Evolutionary conservation across 331 rosid species (phyloP), one percentile per base, ranked within the genome.

Genomic region (Acacia concinna): DNA sequence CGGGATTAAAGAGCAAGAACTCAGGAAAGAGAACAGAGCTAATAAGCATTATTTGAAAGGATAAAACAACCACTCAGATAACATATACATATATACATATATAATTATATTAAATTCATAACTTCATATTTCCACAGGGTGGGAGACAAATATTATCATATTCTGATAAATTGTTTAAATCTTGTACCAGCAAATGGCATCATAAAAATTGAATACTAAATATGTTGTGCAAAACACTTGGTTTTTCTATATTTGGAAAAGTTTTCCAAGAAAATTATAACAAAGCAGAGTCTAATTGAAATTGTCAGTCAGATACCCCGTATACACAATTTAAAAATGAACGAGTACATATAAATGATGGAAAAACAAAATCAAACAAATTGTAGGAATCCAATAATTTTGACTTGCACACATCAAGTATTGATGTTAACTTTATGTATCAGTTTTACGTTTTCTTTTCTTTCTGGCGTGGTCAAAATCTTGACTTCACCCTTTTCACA

Each of bases 1-100:
- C 78, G 52, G 30, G 78, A 59, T 54, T 74, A 62, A 11, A 86
- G 66, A 44, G 75, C 44, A 72, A 49, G 12, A 32, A 81, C 72
- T 17, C 49, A 30, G 21, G 32, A 27, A 59, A 52, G 54, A 18
- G 32, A 43, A 43, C 68, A 79, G 65, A 71, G 56, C 67, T 75
- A 71, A 35, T 70, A 52, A 28, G 64, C 80, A 27, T 44, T 72
- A 43, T 56, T 80, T 17, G 35, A 44, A 25, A 51, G 12, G 40
- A 78, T 51, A 62, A 34, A 77, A 68, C 7, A 72, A 69, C 52
- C 38, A 35, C 20, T 35, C 7, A 46, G 57, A 73, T 73, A 78
- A 34, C 67, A 74, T 40, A 63, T 79, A 85, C 27, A 62, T 21
- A 65, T 30, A 63, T 70, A n/a, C n/a, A n/a, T n/a, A n/a, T n/a